phyloP scores from a whole-genome alignment of 2,329 filamentous ascomycete genomes.

The Penicillium sp. region DNA sequence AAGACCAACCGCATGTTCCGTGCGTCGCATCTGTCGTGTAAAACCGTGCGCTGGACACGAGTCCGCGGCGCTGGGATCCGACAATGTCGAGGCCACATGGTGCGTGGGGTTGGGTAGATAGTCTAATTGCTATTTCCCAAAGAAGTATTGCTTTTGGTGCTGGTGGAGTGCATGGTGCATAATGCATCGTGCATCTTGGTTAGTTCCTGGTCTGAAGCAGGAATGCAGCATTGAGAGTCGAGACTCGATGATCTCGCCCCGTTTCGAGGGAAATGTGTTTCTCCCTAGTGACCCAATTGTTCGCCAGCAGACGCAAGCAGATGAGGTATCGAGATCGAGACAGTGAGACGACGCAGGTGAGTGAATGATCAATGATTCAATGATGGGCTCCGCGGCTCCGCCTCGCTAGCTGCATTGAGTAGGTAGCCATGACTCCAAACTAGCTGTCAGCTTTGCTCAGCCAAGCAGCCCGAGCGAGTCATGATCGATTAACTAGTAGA shows the following conservation, averaged over 20 bases:
- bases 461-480: background rate
- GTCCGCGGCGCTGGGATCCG: background rate
- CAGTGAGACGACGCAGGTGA: background rate
- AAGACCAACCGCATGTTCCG: background rate
- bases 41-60: constrained; percentile 2
- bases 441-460: background rate
- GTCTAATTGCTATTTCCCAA: background rate
- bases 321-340: background rate
- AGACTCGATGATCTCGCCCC: background rate
- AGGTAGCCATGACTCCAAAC: background rate
- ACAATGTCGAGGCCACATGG: constrained; percentile 1
- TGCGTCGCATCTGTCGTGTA: background rate
- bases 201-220: background rate
- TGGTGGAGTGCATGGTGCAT: background rate
- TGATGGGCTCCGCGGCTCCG: background rate
- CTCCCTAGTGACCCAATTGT: no score
- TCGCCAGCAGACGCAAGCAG: background rate
- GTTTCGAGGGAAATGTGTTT: background rate
- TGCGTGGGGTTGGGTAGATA: background rate
- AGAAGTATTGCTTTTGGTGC: background rate
- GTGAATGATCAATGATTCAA: background rate
- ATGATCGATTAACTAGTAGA: background rate
- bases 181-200: background rate
- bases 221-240: background rate
- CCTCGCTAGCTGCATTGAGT: background rate